These are phyloP conservation scores for Cercospora berteroae DNA, from an alignment of 2,329 filamentous ascomycete species.

Conservation along the genomic window DNA sequence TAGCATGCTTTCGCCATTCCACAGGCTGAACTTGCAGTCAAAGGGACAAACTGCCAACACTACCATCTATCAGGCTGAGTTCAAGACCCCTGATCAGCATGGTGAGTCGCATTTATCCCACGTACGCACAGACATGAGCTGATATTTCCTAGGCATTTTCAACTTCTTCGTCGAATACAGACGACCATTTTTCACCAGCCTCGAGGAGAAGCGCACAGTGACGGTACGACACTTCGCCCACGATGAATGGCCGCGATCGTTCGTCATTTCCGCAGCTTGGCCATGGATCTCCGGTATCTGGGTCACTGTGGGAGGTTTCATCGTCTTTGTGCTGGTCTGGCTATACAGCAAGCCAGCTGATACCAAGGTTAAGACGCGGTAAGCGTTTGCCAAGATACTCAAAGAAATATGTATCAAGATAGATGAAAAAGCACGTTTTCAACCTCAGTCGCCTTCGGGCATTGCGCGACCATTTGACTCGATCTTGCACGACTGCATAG, in stretches of 20 bases:
- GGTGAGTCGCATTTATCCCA: too few species aligned
- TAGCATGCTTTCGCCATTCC: slow-evolving; percentile 97
- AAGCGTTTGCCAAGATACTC: neutral
- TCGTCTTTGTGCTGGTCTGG: slow-evolving; percentile 85
- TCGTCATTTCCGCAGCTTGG: slow-evolving; percentile 85
- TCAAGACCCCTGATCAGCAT: slow-evolving; percentile 91
- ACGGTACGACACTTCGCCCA: slow-evolving; percentile 96
- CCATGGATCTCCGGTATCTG: slow-evolving; percentile 89
- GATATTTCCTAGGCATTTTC: slow-evolving; percentile 70
- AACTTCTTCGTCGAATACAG: slow-evolving; percentile 98
- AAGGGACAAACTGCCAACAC: slow-evolving; percentile 58
- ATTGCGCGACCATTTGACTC: neutral
- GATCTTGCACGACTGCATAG: neutral
- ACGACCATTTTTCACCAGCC: slow-evolving; percentile 80
- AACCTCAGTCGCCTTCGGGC: neutral
- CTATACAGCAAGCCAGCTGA: slow-evolving; percentile 66
- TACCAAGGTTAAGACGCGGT: slow-evolving; percentile 37
- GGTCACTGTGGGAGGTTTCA: slow-evolving; percentile 77
- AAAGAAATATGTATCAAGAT: neutral
- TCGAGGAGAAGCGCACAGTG: slow-evolving; percentile 93
- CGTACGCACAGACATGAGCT: too few species aligned
- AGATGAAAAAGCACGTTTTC: neutral
- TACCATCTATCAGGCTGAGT: slow-evolving; percentile 70
- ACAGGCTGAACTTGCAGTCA: slow-evolving; percentile 72
- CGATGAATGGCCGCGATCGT: slow-evolving; percentile 92